Conservation (phyloP, 108 stramenopile species). For the Nannochloropsis gaditana region DNA sequence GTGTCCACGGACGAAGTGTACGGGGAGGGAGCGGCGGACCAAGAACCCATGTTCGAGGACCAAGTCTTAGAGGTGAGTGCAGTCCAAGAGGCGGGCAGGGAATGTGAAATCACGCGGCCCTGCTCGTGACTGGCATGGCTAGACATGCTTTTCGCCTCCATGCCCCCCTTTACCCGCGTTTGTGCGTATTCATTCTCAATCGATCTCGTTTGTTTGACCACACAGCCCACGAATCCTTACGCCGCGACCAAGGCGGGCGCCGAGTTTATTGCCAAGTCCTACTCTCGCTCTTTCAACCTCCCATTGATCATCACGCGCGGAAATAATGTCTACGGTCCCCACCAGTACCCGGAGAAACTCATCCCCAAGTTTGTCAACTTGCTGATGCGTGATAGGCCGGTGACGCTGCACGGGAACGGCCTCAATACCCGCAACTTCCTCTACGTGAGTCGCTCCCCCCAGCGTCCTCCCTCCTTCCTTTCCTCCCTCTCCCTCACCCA, state of each 20-base stretch:
- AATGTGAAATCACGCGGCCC: neutral
- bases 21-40: conserved; percentile 84
- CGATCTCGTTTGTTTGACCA: conserved; percentile 21
- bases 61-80: conserved; percentile 69
- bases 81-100: neutral
- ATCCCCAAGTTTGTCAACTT: conserved; percentile 99
- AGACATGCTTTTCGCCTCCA: neutral
- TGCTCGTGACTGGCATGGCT: neutral
- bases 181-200: neutral
- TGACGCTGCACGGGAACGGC: conserved; percentile 96
- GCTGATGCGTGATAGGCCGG: conserved; percentile 69
- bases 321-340: conserved; percentile 98
- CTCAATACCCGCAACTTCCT: conserved; percentile 93
- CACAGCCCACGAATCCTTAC: conserved; percentile 92
- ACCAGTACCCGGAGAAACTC: conserved; percentile 98
- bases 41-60: conserved; percentile 91
- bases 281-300: conserved; percentile 72
- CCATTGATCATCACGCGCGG: conserved; percentile 89
- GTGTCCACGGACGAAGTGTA: conserved; percentile 97
- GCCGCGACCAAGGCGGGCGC: conserved; percentile 99
- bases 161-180: neutral
- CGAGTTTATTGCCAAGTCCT: conserved; percentile 88
- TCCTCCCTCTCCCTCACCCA: neutral
- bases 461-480: neutral
- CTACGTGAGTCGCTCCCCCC: conserved; percentile 42